Evolutionary conservation across 805 yeast genomes (phyloP).

Genomic region (Saccharomycopsis babjevae): DNA sequence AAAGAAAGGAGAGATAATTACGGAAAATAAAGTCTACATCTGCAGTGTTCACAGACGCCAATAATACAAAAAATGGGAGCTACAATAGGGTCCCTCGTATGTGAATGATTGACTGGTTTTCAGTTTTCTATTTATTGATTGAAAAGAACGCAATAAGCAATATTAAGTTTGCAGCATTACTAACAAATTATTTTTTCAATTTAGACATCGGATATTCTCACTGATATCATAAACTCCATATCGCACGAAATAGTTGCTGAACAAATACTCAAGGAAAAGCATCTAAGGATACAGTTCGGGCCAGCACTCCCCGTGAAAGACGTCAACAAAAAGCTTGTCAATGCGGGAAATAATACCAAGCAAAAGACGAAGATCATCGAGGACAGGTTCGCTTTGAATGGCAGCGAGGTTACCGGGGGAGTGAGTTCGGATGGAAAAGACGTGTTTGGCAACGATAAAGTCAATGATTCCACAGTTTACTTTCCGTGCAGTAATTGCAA

Average conservation of each 20-base stretch:
- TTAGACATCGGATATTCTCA: slow-evolving; percentile 20
- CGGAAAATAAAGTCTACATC: too few relatives aligned
- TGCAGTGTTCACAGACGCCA: too few relatives aligned
- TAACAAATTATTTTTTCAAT: background rate
- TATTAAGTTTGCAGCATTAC: background rate
- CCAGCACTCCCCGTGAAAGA: slow-evolving; percentile 19
- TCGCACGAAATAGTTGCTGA: slow-evolving; percentile 26
- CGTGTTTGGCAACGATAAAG: slow-evolving; percentile 41
- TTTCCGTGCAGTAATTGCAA: slow-evolving; percentile 75
- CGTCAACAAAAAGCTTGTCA: background rate
- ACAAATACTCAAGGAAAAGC: slow-evolving; percentile 26
- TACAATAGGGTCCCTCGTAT: background rate
- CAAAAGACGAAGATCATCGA: slow-evolving; percentile 10
- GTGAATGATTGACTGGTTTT: background rate
- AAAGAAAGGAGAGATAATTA: too few relatives aligned
- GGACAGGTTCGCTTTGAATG: slow-evolving; percentile 8
- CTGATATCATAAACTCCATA: slow-evolving; percentile 24
- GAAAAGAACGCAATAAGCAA: background rate
- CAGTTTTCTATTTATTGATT: background rate
- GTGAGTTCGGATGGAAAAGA: slow-evolving; percentile 25
- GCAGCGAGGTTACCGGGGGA: background rate
- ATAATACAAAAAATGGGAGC: background rate
- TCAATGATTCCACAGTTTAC: slow-evolving; percentile 45
- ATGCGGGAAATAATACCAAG: slow-evolving; percentile 5
- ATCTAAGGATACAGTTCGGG: slow-evolving; percentile 26